Conservation (phyloP, 2,329 filamentous ascomycete genomes). For the Macrophomina tecta region DNA sequence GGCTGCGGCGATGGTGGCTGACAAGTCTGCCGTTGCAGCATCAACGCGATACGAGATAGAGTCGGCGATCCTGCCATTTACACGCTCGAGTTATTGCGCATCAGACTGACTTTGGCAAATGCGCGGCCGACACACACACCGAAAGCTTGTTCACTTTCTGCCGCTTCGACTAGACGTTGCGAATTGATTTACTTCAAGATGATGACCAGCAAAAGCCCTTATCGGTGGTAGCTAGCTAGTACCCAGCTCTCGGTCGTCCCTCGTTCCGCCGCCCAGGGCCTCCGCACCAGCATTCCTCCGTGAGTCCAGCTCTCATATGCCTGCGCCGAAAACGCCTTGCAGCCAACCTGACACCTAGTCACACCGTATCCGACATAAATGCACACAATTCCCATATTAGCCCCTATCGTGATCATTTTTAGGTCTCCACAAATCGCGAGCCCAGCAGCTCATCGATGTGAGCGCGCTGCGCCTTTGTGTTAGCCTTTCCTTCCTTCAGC, state of each 20-base stretch:
- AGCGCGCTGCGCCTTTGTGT: conserved; percentile 65
- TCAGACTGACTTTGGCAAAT: conserved; percentile 7
- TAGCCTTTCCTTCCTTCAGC: conserved; percentile 67
- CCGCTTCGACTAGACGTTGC: background rate
- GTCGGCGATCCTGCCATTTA: conserved; percentile 16
- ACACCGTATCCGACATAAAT: background rate
- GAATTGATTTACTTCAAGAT: conserved; percentile 1
- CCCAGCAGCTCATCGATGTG: conserved; percentile 73
- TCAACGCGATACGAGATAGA: conserved; percentile 21
- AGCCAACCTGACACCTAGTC: background rate
- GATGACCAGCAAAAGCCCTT: background rate
- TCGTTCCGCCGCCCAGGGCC: background rate
- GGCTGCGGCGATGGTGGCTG: conserved; percentile 16
- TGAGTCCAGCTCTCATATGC: background rate
- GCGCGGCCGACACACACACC: conserved; percentile 4
- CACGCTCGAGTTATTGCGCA: background rate
- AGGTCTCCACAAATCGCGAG: conserved; percentile 52
- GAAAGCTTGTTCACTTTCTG: background rate
- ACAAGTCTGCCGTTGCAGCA: conserved; percentile 12
- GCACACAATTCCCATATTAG: background rate
- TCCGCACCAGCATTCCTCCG: conserved; percentile 10
- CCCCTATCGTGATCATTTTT: background rate
- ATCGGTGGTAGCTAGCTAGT: background rate
- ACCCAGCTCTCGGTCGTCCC: background rate
- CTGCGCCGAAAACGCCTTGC: conserved; percentile 21